Evolutionary conservation across 129 eudicot species (phyloP).

Genomic region (Ambrosia artemisiifolia): DNA sequence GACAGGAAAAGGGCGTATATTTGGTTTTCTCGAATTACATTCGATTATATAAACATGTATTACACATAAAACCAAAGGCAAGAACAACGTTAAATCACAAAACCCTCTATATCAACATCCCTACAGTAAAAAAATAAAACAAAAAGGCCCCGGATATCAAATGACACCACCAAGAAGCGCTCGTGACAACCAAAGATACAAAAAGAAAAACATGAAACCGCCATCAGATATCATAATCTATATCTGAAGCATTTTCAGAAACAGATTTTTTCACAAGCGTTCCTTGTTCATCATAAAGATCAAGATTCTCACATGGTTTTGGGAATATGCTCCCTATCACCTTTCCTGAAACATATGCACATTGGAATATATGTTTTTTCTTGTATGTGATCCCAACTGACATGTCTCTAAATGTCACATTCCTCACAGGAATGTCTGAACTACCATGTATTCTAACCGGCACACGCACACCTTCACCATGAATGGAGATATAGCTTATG

Average conservation of each 20-base stretch:
- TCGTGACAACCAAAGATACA: background rate
- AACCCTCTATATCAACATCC: constrained; percentile 31
- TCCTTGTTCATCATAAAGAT: constrained; percentile 79
- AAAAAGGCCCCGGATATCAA: constrained; percentile 20
- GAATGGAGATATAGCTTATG: constrained; percentile 65
- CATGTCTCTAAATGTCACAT: constrained; percentile 74
- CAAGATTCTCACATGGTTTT: constrained; percentile 87
- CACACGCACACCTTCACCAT: constrained; percentile 89
- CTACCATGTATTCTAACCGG: constrained; percentile 90
- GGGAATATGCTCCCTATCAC: constrained; percentile 83
- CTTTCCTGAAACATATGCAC: constrained; percentile 79
- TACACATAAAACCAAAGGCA: constrained; percentile 20
- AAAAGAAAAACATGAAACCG: background rate
- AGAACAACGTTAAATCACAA: constrained; percentile 16
- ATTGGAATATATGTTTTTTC: constrained; percentile 86
- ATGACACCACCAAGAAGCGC: constrained; percentile 4
- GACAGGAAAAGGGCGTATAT: background rate
- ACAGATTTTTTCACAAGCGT: constrained; percentile 53
- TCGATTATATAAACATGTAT: constrained; percentile 28
- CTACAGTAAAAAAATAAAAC: constrained; percentile 8
- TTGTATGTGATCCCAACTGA: constrained; percentile 76
- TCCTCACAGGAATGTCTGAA: constrained; percentile 61
- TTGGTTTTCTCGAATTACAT: constrained; percentile 3
- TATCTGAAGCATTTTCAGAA: constrained; percentile 70
- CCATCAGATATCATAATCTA: constrained; percentile 79